Base-by-base conservation (phyloP, 768 basidiomycete genomes). In the Phylloporus arenicola region DNA sequence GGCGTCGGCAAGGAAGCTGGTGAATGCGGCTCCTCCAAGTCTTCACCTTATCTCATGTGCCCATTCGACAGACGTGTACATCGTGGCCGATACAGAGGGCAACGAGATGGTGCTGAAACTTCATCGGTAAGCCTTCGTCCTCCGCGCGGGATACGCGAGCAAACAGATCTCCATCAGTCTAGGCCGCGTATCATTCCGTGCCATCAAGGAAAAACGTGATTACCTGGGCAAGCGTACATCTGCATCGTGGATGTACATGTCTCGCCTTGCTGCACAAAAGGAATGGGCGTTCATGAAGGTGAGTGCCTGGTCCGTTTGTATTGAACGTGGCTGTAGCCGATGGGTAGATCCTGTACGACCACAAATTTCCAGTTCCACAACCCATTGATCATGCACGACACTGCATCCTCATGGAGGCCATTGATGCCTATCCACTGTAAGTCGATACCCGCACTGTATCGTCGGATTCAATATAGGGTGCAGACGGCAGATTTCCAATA, bases 241-340 rank as follows among this genome's bases (percentile, higher is more conserved):
- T 16, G 95, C 96, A 1, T 91, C 91, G 16, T 99, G 96, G 96
- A 96, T 98, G 93, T 98, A 97, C 70, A 91, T 99, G 90, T 94
- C 92, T 19, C 81, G 96, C 19, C 71, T 99, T 41, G 87, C 94
- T 16, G 96, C 96, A 9, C 87, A 95, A 72, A 98, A 97, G 64
- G 96, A 99, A 66, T 99, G 85, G 81, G 92, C 91, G 1, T 99
- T 98, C 68, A 95, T 99, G 91, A 97, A 96, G 78, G 95, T 92
- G 19, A 38, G 59, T 31, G 24, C 41, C 19, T 39, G 10, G 17
- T 9, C 24, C 4, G 19, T 14, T 16, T 20, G 17, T 30, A 40
- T 42, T 24, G 8, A n/a, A n/a, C 19, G 14, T 27, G 33, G 30
- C 24, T 17, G 17, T 43, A 17, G 43, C 35, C 33, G 34, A 48